Base-by-base conservation (phyloP, 495 filamentous ascomycete species). In the Staphylotrichum tortipilum region DNA sequence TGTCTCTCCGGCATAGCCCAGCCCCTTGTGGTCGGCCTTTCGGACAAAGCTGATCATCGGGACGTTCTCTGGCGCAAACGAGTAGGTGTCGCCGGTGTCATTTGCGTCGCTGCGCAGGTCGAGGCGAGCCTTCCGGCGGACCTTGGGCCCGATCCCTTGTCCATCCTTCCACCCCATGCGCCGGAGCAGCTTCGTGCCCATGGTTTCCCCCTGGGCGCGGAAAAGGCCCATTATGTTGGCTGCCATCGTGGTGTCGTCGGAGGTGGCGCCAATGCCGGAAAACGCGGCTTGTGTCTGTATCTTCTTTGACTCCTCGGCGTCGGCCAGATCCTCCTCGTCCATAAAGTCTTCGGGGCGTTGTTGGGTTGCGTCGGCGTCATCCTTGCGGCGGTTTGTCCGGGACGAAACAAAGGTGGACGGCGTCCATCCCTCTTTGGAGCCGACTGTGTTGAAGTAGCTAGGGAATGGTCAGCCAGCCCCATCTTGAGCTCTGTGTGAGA, bases 151-250 rank as follows among this genome's bases (percentile, higher is more conserved):
- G 44, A 97, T 78, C 1, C 94, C 92, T 62, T 96, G 89, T 1
- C 89, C 92, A 45, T 89, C 86, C 51, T 84, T 84, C 92, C 94
- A 98, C 11, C 92, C 92, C 94, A 98, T 97, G 60, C 78, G 86
- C 64, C 85, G 87, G 54, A 96, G 67, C 4, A 98, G 70, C 57
- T 88, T 94, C 18, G 85, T 77, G 12, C 92, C 92, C 77, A 94
- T 90, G 1, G 88, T 96, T 47, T 94, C 89, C 17, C 89, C 88
- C 10, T 78, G 77, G 8, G 75, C 64, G 34, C 79, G 80, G 56
- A 96, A 78, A 1, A 96, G 62, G 58, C 89, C 89, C 69, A 88
- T 80, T 23, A 95, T 69, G 28, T 78, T 73, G 7, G 55, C 62
- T 11, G 63, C 59, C 15, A 78, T 78, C 34, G 74, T 68, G 7